Evolutionary conservation across 176 grass and related monocot species (phyloP), one percentile per base, ranked within the genome.

Genomic region (Bothriochloa decipiens): DNA sequence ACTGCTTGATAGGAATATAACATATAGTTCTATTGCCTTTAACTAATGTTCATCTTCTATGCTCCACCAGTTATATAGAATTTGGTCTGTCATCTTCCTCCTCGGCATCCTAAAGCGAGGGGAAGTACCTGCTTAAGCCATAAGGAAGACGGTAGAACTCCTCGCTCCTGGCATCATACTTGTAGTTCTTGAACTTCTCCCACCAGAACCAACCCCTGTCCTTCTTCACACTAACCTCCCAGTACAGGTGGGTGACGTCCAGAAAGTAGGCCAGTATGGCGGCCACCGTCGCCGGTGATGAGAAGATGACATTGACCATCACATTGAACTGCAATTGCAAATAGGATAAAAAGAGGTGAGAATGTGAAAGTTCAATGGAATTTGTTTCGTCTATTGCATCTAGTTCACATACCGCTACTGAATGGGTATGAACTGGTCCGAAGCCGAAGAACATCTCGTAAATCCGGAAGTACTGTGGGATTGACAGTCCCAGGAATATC

Each of bases 81-180:
- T 12, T 17, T 61, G 58, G 58, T 60, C 50, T 5, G n/a, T 81
- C 45, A 11, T 45, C 72, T 58, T 42, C 65, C 52, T 4, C 84
- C 32, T 4, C n/a, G 36, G 11, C 52, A n/a, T 23, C 82, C 85
- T 95, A 98, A 1, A 93, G 66, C 0, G 93, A 98, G 72, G 96
- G 96, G 68, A 98, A 98, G 88, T 92, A 98, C 87, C 71, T 95
- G 91, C 88, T 94, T 74, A 98, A 77, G 32, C 88, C 82, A 65
- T 94, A 98, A 16, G 96, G 96, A 43, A 98, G 93, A 28, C 76
- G 74, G 16, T 95, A 98, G 78, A 98, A 96, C 81, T 98, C 96
- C 84, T 98, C 96, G 20, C 81, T 89, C 82, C 96, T 92, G 3
- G 53, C 7, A 18, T 98, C 96, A 8, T 79, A 43, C 53, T 12